A percentile compares a stretch with the other conserved stretches of the same genome.
These are phyloP conservation scores for Schrenkiella parvula DNA, from an alignment of 345 rosid genomes.

Conservation along the genomic window DNA sequence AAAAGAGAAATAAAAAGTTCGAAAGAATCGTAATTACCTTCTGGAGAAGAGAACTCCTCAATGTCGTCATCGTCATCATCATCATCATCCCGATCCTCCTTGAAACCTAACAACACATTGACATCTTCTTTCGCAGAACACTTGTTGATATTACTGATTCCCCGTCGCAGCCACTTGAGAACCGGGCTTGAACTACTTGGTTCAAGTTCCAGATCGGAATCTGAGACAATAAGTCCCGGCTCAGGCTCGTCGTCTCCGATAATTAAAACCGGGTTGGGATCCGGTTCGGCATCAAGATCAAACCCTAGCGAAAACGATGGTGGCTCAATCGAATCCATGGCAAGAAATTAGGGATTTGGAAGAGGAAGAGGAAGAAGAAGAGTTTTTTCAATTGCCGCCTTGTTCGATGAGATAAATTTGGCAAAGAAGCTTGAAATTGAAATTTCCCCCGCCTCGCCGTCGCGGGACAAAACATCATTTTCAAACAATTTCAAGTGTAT, in stretches of 20 bases:
- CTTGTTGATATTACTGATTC: background rate
- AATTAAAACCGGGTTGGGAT: conserved; percentile 7
- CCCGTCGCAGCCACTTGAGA: conserved; percentile 66
- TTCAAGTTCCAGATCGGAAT: conserved; percentile 46
- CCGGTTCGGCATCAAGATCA: conserved; percentile 49
- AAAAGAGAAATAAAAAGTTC: background rate
- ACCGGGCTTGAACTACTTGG: conserved; percentile 37
- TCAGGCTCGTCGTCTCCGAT: conserved; percentile 25
- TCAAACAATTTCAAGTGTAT: background rate
- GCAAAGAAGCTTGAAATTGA: background rate
- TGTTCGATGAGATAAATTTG: background rate
- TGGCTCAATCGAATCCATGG: conserved; percentile 64
- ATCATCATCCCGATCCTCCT: conserved; percentile 41
- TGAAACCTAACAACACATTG: background rate
- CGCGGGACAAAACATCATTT: background rate
- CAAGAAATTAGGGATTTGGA: conserved; percentile 23
- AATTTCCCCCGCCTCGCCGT: background rate
- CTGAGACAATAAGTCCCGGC: conserved; percentile 30
- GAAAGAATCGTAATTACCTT: conserved; percentile 37
- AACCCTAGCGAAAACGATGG: conserved; percentile 92
- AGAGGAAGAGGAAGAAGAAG: background rate
- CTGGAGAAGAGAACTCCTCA: conserved; percentile 77
- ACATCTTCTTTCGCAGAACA: conserved; percentile 9
- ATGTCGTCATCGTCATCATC: conserved; percentile 57
- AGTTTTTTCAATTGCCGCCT: background rate